A percentile compares a stretch with the other conserved stretches of the same genome.
Conservation (phyloP, 1,284 basidiomycete genomes). For the Pulchroboletus neoregius region DNA sequence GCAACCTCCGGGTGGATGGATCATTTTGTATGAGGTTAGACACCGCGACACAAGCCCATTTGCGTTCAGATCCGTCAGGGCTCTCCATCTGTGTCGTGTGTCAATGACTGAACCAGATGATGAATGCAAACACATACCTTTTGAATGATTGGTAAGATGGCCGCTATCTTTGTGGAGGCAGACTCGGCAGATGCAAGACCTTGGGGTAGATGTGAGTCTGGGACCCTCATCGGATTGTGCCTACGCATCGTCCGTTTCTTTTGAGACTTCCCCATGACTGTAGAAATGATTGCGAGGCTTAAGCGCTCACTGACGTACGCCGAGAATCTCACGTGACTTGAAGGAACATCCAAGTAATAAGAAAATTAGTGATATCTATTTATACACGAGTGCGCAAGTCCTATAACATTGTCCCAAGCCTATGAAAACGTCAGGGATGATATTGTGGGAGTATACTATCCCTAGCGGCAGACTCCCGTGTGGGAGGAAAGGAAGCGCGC, state of each 20-base stretch:
- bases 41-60: constrained; percentile 91
- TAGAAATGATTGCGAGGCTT: no score
- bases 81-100: constrained; percentile 61
- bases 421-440: constrained; percentile 23
- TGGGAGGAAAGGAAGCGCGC: constrained; percentile 1
- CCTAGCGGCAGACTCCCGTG: constrained; percentile 4
- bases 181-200: constrained; percentile 69
- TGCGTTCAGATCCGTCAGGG: constrained; percentile 71
- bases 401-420: constrained; percentile 5
- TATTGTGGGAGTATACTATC: constrained; percentile 28
- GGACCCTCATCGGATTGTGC: constrained; percentile 89
- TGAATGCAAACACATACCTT: constrained; percentile 52
- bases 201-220: constrained; percentile 81
- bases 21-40: constrained; percentile 88
- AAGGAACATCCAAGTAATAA: not conserved
- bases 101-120: not conserved
- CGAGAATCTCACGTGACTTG: constrained; percentile 15
- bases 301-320: no score
- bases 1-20: constrained; percentile 78
- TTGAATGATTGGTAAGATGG: constrained; percentile 81
- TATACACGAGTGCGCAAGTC: constrained; percentile 20
- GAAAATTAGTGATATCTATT: constrained; percentile 27
- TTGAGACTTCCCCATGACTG: constrained; percentile 82
- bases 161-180: constrained; percentile 69
- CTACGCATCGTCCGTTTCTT: constrained; percentile 76